phyloP scores from a whole-genome alignment of 2,329 filamentous ascomycete genomes.

The Ascochyta rabiei region DNA sequence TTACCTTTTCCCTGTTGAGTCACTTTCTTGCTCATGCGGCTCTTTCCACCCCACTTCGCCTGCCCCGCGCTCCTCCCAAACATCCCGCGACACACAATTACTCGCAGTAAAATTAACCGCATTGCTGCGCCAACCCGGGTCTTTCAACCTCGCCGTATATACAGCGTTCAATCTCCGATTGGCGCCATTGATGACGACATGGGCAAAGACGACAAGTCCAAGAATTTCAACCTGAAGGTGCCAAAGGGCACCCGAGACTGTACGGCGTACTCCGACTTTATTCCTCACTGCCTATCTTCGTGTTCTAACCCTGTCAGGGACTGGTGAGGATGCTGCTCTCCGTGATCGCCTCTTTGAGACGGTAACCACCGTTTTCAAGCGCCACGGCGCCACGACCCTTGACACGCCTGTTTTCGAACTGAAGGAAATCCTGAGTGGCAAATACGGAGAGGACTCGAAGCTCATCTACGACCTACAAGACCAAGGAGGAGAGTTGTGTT shows the following conservation, averaged over 20 bases:
- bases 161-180: conserved; percentile 23
- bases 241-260: conserved; percentile 92
- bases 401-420: conserved; percentile 80
- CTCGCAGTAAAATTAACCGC: conserved; percentile 22
- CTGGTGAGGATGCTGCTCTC: conserved; percentile 43
- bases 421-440: conserved; percentile 83
- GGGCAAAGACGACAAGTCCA: conserved; percentile 53
- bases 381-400: conserved; percentile 46
- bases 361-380: conserved; percentile 46
- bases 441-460: conserved; percentile 92
- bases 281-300: conserved; percentile 40
- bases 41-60: conserved; percentile 39
- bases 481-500: conserved; percentile 84
- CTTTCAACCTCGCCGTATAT: conserved; percentile 22
- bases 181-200: conserved; percentile 45
- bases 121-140: conserved; percentile 11
- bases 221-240: conserved; percentile 75
- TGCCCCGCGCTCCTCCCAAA: conserved; percentile 37
- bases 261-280: conserved; percentile 66
- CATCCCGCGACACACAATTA: conserved; percentile 26
- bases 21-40: conserved; percentile 38
- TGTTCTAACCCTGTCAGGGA: conserved; percentile 33
- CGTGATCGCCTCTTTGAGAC: conserved; percentile 46
- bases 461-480: conserved; percentile 90
- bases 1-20: conserved; percentile 33